These are phyloP conservation scores for Diatrype stigma DNA, from an alignment of 2,329 filamentous ascomycete genomes.

Conservation along the genomic window DNA sequence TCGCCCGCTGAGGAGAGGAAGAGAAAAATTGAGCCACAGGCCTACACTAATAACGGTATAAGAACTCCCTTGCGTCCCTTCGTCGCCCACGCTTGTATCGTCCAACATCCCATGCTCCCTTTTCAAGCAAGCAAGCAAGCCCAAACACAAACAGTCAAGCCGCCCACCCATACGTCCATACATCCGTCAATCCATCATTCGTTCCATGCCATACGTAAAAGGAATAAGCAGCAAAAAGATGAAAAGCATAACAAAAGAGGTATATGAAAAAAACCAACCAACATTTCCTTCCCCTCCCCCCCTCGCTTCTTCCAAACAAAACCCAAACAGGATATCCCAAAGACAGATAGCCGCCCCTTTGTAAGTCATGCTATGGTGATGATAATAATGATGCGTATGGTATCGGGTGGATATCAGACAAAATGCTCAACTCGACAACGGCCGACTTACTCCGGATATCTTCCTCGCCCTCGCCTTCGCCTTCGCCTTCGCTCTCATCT, in stretches of 20 bases:
- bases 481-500: no score
- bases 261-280: not conserved
- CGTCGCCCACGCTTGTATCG: not conserved
- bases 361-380: not conserved
- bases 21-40: not conserved
- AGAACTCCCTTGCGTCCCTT: not conserved
- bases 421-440: not conserved
- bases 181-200: not conserved
- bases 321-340: slow-evolving; percentile 1
- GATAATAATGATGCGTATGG: not conserved
- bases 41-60: not conserved
- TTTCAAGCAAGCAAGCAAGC: not conserved
- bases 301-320: slow-evolving; percentile 4
- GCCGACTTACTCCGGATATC: not conserved
- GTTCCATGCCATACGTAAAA: slow-evolving; percentile 2
- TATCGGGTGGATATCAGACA: not conserved
- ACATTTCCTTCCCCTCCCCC: slow-evolving; percentile 11
- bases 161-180: slow-evolving; percentile 5
- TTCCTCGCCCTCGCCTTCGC: not conserved
- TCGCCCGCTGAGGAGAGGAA: not conserved
- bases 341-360: slow-evolving; percentile 1
- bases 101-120: not conserved
- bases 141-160: not conserved
- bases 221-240: not conserved
- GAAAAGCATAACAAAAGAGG: not conserved